Evolutionary conservation across 192 early-diverging fungal species (phyloP).

Genomic region (Coemansia interrupta): DNA sequence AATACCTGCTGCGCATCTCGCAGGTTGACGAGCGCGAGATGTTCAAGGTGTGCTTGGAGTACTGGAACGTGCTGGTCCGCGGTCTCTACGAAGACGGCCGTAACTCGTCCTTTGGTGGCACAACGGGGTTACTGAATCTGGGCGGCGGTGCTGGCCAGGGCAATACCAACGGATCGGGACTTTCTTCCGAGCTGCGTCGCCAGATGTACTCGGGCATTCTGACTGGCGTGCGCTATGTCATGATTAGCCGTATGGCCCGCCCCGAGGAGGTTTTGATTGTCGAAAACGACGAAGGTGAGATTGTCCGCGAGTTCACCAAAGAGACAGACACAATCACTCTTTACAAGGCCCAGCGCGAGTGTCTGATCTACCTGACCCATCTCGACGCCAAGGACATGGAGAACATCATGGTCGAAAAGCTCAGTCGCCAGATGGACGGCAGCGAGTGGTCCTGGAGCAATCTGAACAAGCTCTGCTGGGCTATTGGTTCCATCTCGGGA

Average conservation of each 20-base stretch:
- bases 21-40: slow-evolving; percentile 93
- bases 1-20: slow-evolving; percentile 86
- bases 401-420: slow-evolving; percentile 91
- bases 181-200: slow-evolving; percentile 59
- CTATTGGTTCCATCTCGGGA: slow-evolving; percentile 96
- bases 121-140: slow-evolving; percentile 34
- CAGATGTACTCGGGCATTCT: slow-evolving; percentile 83
- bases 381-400: slow-evolving; percentile 93
- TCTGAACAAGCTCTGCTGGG: slow-evolving; percentile 98
- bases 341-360: slow-evolving; percentile 98
- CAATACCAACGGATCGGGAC: slow-evolving; percentile 12
- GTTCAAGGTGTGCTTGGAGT: slow-evolving; percentile 97
- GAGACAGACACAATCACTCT: slow-evolving; percentile 97
- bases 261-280: slow-evolving; percentile 98
- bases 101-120: slow-evolving; percentile 39
- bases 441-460: slow-evolving; percentile 97
- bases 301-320: slow-evolving; percentile 95
- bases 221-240: slow-evolving; percentile 81
- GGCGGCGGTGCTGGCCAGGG: slow-evolving; percentile 39
- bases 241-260: slow-evolving; percentile 99
- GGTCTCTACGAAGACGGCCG: slow-evolving; percentile 86
- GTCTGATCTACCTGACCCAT: slow-evolving; percentile 95
- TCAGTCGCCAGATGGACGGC: slow-evolving; percentile 92
- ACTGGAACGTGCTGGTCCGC: slow-evolving; percentile 87
- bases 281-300: slow-evolving; percentile 99